Percentiles rank a stretch among this genome's conserved stretches.
phyloP scores from a whole-genome alignment of 257 asterid species.

The Penstemon barbatus region DNA sequence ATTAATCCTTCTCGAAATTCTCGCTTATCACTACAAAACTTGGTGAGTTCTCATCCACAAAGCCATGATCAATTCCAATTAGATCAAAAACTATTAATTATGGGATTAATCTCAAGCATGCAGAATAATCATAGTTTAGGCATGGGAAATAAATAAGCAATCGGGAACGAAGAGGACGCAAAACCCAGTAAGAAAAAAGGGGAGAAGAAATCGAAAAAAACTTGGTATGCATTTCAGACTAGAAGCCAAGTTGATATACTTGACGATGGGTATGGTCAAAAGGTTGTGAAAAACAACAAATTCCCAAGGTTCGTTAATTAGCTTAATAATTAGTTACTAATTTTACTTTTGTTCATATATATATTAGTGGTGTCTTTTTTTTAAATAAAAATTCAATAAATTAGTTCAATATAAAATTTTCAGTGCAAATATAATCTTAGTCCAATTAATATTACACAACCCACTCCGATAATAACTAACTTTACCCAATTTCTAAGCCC shows the following conservation, averaged over 20 bases:
- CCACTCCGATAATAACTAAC: too few relatives aligned
- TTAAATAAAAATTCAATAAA: too few relatives aligned
- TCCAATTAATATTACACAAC: too few relatives aligned
- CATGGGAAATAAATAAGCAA: background rate
- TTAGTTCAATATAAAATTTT: too few relatives aligned
- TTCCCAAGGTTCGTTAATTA: constrained; percentile 41
- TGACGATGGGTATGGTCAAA: constrained; percentile 61
- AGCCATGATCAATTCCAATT: constrained; percentile 15
- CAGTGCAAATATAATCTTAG: too few relatives aligned
- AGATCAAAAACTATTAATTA: constrained; percentile 10
- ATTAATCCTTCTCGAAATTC: constrained; percentile 23
- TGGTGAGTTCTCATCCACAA: constrained; percentile 14
- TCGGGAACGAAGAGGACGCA: constrained; percentile 1
- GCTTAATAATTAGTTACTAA: background rate
- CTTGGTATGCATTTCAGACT: constrained; percentile 48
- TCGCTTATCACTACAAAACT: constrained; percentile 20
- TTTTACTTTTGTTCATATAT: too few relatives aligned
- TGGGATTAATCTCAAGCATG: constrained; percentile 6
- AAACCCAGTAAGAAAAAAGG: constrained; percentile 23
- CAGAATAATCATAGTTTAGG: background rate
- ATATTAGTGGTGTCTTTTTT: too few relatives aligned
- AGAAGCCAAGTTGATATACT: constrained; percentile 60
- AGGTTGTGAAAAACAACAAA: constrained; percentile 52
- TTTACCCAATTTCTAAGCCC: too few relatives aligned
- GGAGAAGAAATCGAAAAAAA: constrained; percentile 35